Base-by-base conservation (phyloP, 2,329 filamentous ascomycete genomes). In the Penicillium digitatum region DNA sequence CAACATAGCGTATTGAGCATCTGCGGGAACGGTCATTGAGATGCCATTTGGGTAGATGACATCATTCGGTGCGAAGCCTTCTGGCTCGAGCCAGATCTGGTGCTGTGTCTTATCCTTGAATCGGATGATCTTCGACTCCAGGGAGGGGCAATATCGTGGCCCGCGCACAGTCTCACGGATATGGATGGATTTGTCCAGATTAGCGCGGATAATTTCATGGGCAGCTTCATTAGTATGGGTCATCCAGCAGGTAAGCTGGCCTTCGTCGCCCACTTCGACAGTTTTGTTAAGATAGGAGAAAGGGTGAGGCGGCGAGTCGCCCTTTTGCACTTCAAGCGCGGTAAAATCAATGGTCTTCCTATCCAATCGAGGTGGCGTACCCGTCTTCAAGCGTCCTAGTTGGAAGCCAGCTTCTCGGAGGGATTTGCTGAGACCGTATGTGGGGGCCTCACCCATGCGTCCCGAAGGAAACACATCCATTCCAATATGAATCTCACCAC, bases 1-100 rank as follows among this genome's bases (percentile, higher is more conserved):
- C n/a, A 99, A 79, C 69, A 95, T 85, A 48, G 87, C 82, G 65
- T 89, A 87, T 71, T 99, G 94, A 0, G 89, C 90, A 54, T 93
- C 90, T 0, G 86, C 87, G 0, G 94, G 94, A 3, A 99, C 86
- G 0, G 94, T 99, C 90, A 97, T 97, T 27, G 91, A 96, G 37
- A 99, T 86, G 1, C 94, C 94, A 67, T 99, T 99, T 0, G 94
- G 94, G 69, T 99, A 99, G 53, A 99, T 87, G 42, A 96, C 81
- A 62, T 95, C 85, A 69, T 84, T 95, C 60, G 76, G 75, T 20
- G 92, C 83, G 66, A 96, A 95, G 2, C 94, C 94, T 78, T 99
- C 94, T 0, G 93, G 94, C 72, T 99, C 94, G 14, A 99, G 84
- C 94, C 94, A 99, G 52, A 99, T 87, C 61, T 96, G 89, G 66